A percentile compares a stretch with the other conserved stretches of the same genome.
Conservation (phyloP, 2,329 filamentous ascomycete genomes). For the Seiridium cupressi region DNA sequence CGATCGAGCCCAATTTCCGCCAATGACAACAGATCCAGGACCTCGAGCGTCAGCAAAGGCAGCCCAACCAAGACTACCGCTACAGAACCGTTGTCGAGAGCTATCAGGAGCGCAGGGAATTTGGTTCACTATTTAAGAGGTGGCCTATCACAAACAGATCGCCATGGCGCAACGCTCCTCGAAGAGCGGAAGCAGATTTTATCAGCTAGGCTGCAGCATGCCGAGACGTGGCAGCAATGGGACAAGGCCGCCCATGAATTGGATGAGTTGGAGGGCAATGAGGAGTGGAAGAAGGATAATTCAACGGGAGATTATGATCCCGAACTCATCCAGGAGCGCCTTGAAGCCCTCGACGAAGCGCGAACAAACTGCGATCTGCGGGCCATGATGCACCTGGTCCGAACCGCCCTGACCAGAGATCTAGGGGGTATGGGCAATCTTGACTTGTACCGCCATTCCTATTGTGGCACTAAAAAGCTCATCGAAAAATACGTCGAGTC, state of each 20-base stretch:
- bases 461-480: constrained; percentile 81
- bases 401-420: constrained; percentile 77
- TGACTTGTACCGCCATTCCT: constrained; percentile 77
- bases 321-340: constrained; percentile 64
- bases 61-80: background rate
- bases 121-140: constrained; percentile 48
- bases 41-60: background rate
- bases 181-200: constrained; percentile 63
- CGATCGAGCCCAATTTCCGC: background rate
- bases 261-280: constrained; percentile 76
- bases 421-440: constrained; percentile 84
- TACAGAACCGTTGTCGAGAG: constrained; percentile 22
- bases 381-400: constrained; percentile 76
- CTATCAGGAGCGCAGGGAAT: constrained; percentile 38
- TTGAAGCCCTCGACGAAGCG: constrained; percentile 73
- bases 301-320: constrained; percentile 68
- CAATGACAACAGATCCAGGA: background rate
- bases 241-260: constrained; percentile 71
- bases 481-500: constrained; percentile 87
- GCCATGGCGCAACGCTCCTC: constrained; percentile 41
- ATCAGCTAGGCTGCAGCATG: constrained; percentile 63
- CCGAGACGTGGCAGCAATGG: constrained; percentile 71
- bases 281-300: constrained; percentile 73
- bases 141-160: constrained; percentile 50
- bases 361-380: constrained; percentile 68